Evolutionary conservation across 805 yeast genomes (phyloP), one percentile per base, ranked within the genome.

Genomic region (Helenozyma rhizophorensis): DNA sequence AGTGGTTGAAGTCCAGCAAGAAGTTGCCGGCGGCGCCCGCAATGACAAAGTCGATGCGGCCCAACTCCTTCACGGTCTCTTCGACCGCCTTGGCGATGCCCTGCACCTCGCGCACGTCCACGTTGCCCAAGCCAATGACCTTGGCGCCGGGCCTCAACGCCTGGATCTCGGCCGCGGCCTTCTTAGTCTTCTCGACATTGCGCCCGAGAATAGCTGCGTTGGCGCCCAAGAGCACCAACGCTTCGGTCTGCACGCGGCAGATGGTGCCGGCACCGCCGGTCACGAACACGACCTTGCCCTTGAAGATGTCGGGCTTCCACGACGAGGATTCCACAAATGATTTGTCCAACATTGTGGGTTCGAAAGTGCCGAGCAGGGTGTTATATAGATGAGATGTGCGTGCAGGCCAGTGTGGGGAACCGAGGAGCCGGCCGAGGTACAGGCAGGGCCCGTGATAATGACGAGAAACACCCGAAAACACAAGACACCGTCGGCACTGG

Each of bases 251-350:
- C 5, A 83, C 90, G 29, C 93, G 68, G 58, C 97, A 89, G 34
- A 90, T 89, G n/a, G 95, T 78, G 9, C 97, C 97, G 2, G 97
- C 93, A 10, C 97, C 97, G 5, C 97, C 97, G 1, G 97, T 90
- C 32, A 87, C 85, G 45, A 89, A 83, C 4, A 78, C 93, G 2
- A 86, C 96, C 56, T 88, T 88, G 10, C 83, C 94, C 37, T 77
- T 70, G 65, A 88, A 88, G 24, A 87, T 48, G 43, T 74, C 83
- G 1, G 80, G 76, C 43, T 80, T 79, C 68, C 68, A 66, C 23
- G 48, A 27, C 21, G 62, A 41, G 28, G 34, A 45, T 6, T 50
- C 40, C 11, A 65, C 43, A 32, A 43, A 65, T 6, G 62, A 48
- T 42, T 45, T 47, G 40, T 60, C 62, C 48, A 62, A 62, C 10